Base-by-base conservation (phyloP, 2,329 filamentous ascomycete genomes). In the Rhexocercosporidium sp. region DNA sequence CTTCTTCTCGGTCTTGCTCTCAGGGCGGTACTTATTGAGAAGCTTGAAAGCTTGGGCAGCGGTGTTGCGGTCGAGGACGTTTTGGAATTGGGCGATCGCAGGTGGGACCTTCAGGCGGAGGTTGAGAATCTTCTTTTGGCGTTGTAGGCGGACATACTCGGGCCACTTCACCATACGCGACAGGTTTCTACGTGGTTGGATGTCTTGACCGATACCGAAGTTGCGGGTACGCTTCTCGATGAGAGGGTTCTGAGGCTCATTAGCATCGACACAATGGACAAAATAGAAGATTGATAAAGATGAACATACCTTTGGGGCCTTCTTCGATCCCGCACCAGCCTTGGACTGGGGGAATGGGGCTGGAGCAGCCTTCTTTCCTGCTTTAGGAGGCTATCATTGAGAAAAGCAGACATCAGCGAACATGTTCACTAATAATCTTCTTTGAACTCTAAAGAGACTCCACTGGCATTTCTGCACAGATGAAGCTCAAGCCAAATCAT, bases 351-450 rank as follows among this genome's bases (percentile, higher is more conserved):
- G 92, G 90, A 97, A 97, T 83, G 96, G 96, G 86, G 96, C 94
- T 82, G 96, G 87, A 79, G 96, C 96, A 85, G 93, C 91, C 89
- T 97, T 98, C 92, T 97, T 98, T 88, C 94, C 94, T 80, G 87
- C 82, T 79, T 98, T 99, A 82, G 95, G 92, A 92, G 96, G 93
- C 96, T 98, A 87, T 98, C 94, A 98, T 98, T 96, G 95, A 98
- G 95, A 93, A 96, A 94, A 96, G 92, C 97, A 93, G 90, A 93
- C 86, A 93, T 97, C 92, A 97, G 94, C 91, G 84, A 77, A 84
- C 88, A 86, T 89, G 88, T 90, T 88, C 90, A 90, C 86, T 87
- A 90, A 89, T 84, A 80, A 86, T 92, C 91, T 93, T 92, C 90
- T 91, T 89, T 91, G 84, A 92, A 91, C 93, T 97, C 93, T 96